Conservation (phyloP, 768 basidiomycete genomes). For the Collybia nuda region DNA sequence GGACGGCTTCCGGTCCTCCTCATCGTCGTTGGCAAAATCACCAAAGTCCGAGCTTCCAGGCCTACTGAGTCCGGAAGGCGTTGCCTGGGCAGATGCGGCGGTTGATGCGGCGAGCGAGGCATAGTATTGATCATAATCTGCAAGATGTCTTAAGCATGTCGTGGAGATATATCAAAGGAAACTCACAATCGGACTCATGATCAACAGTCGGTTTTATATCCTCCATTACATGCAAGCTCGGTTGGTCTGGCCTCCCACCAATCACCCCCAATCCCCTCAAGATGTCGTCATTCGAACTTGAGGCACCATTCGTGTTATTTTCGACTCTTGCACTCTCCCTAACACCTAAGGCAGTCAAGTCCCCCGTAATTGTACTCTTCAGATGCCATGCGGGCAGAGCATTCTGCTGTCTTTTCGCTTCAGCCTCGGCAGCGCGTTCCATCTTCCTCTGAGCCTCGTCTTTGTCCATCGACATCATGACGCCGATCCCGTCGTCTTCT, state of each 20-base stretch:
- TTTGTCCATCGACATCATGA: constrained; percentile 89
- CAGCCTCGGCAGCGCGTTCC: constrained; percentile 80
- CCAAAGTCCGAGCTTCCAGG: constrained; percentile 46
- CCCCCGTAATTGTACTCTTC: constrained; percentile 92
- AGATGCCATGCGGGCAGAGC: constrained; percentile 93
- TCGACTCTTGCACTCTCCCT: constrained; percentile 65
- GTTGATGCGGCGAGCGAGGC: constrained; percentile 68
- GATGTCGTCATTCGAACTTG: constrained; percentile 67
- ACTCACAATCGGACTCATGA: constrained; percentile 68
- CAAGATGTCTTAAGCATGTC: background rate
- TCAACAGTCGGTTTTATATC: constrained; percentile 35
- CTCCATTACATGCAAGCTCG: constrained; percentile 17
- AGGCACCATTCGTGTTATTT: constrained; percentile 18
- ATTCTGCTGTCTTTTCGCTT: constrained; percentile 87
- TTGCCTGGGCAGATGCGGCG: constrained; percentile 56
- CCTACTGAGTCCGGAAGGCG: constrained; percentile 55
- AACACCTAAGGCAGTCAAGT: constrained; percentile 84
- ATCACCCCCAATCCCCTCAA: constrained; percentile 66
- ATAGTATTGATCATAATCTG: constrained; percentile 84
- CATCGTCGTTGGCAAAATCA: constrained; percentile 56
- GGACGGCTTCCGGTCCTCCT: constrained; percentile 68
- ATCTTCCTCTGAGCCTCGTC: constrained; percentile 72
- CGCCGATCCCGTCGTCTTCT: constrained; percentile 76
- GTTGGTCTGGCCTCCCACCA: constrained; percentile 33
- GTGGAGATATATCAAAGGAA: background rate